Conservation (phyloP, 192 early-diverging fungal genomes). For the Geranomyces michiganensis region DNA sequence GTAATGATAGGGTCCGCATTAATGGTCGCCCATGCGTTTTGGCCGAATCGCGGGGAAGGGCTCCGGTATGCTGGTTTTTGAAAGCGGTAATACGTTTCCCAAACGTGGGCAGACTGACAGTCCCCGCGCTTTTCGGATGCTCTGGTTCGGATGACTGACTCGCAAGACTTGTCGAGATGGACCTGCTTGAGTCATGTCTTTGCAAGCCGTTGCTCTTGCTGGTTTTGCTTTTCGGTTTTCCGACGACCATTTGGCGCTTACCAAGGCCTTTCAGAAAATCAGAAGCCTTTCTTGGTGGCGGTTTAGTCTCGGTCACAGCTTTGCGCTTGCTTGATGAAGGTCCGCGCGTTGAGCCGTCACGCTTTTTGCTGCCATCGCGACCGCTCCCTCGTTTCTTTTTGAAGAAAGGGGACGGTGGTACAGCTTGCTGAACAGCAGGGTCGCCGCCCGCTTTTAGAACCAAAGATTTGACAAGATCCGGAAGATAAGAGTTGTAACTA, state of each 20-base stretch:
- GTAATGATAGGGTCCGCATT: not conserved
- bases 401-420: slow-evolving; percentile 32
- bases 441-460: slow-evolving; percentile 27
- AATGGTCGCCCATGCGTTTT: not conserved
- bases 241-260: slow-evolving; percentile 21
- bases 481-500: slow-evolving; percentile 22
- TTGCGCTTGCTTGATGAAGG: not conserved
- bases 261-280: slow-evolving; percentile 18
- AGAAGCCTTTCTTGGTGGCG: not conserved
- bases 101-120: not conserved
- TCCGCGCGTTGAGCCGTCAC: not conserved
- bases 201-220: not conserved
- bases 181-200: not conserved
- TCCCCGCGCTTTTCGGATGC: not conserved
- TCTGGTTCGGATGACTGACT: not conserved
- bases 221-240: not conserved
- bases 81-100: not conserved
- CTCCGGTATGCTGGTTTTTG: not conserved
- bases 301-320: not conserved
- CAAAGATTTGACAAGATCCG: slow-evolving; percentile 22
- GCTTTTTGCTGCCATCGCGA: not conserved
- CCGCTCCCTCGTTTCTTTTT: slow-evolving; percentile 11
- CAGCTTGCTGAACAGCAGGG: slow-evolving; percentile 5
- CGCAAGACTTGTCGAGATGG: not conserved
- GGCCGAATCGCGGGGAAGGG: not conserved